Conservation (phyloP, 2,329 filamentous ascomycete species). For the Cadophora malorum region DNA sequence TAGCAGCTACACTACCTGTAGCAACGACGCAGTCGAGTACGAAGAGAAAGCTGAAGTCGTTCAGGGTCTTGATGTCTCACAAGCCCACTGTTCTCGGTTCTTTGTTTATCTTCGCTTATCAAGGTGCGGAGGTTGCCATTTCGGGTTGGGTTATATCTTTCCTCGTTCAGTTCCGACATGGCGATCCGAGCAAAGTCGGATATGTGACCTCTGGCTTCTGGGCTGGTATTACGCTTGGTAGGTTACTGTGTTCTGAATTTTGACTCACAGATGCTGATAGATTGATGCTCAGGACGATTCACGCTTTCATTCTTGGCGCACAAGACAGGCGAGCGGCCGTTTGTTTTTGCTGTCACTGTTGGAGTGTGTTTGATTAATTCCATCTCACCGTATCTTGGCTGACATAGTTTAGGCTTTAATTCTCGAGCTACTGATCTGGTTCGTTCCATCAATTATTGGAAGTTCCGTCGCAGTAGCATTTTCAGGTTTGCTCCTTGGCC, state of each 20-base stretch:
- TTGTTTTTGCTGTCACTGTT: slow-evolving; percentile 65
- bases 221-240: slow-evolving; percentile 76
- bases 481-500: slow-evolving; percentile 76
- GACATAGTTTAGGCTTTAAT: slow-evolving; percentile 50
- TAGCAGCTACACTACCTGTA: slow-evolving; percentile 47
- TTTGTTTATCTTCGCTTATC: slow-evolving; percentile 82
- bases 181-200: slow-evolving; percentile 73
- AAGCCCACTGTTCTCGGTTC: slow-evolving; percentile 71
- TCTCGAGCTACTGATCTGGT: slow-evolving; percentile 78
- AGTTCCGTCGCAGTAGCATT: slow-evolving; percentile 70
- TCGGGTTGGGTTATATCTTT: slow-evolving; percentile 88
- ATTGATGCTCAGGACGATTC: slow-evolving; percentile 62
- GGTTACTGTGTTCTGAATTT: slow-evolving; percentile 64
- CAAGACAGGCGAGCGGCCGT: slow-evolving; percentile 71
- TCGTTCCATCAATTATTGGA: slow-evolving; percentile 72
- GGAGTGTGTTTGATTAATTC: slow-evolving; percentile 47
- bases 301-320: slow-evolving; percentile 71
- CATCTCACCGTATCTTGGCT: slow-evolving; percentile 33
- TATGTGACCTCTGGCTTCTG: slow-evolving; percentile 77
- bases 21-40: slow-evolving; percentile 42
- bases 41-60: slow-evolving; percentile 41
- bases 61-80: slow-evolving; percentile 46
- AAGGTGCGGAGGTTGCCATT: slow-evolving; percentile 81
- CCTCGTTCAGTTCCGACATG: slow-evolving; percentile 73
- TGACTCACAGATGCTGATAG: background rate